Base-by-base conservation (phyloP, 2,329 filamentous ascomycete genomes). In the Dactylella cylindrospora region DNA sequence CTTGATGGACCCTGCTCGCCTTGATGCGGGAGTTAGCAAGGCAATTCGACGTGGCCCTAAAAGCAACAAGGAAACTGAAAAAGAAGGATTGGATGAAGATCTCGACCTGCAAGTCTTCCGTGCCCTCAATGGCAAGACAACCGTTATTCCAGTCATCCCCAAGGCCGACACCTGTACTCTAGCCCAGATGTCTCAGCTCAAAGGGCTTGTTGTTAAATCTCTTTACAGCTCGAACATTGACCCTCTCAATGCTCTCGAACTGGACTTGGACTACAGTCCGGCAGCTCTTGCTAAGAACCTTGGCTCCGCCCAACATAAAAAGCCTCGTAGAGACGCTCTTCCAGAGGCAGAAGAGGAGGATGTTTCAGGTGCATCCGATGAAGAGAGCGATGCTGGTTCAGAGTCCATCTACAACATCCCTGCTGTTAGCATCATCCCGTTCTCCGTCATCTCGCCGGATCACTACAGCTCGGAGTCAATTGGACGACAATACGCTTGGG, bases 141-240 rank as follows among this genome's bases (percentile, higher is more conserved):
- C 89, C 0, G 89, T 97, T 59, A 88, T 98, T 39, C 93, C 93
- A 0, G 84, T 98, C 57, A 91, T 98, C 70, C 87, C 90, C 71
- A 98, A 98, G 75, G 91, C 93, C 31, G 93, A 98, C 72, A 96
- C 90, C 10, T 86, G 97, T 68, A 97, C 93, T n/a, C 84, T 86
- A 0, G 86, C 87, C 47, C 93, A 98, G 74, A 97, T 97, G 93
- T 79, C 82, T 38, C 84, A 88, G 69, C 80, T 98, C 67, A 96
- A 96, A 78, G 89, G 85, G 74, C 84, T 85, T 9, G 90, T 98
- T 26, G 94, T 88, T 83, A 83, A 88, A 49, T 90, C 86, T 68
- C 78, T 98, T 65, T 91, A 93, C 75, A 84, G 83, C 70, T 84
- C 89, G 10, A 87, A 86, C 66, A 79, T 98, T 50, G 90, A 98